Percentiles rank a stretch among this genome's conserved stretches.
Evolutionary conservation across 169 alveolate species (phyloP).

Genomic region (Eimeria maxima): DNA sequence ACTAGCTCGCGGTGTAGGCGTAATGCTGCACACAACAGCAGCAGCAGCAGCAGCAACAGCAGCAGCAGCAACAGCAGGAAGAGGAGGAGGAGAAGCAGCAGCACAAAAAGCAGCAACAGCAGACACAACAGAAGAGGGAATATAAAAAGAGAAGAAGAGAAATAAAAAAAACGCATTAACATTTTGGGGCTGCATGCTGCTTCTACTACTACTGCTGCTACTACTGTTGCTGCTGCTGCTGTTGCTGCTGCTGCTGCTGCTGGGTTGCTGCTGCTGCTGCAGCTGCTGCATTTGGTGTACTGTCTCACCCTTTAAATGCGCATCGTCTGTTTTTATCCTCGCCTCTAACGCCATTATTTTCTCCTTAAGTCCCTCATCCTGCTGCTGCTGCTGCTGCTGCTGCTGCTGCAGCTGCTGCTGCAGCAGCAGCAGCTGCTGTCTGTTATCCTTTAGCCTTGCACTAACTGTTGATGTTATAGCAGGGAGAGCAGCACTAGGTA

Average conservation of each 20-base stretch:
- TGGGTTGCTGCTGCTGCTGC: constrained; percentile 16
- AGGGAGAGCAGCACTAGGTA: constrained; percentile 36
- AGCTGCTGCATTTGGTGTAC: constrained; percentile 15
- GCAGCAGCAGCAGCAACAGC: background rate
- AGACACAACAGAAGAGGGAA: too few relatives aligned
- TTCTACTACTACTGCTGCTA: background rate
- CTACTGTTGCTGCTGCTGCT: background rate
- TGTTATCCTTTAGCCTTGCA: background rate
- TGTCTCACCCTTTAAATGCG: constrained; percentile 26
- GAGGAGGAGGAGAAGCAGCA: background rate
- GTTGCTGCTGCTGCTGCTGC: constrained; percentile 50
- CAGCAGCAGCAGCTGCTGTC: constrained; percentile 29
- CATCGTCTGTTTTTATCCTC: constrained; percentile 9
- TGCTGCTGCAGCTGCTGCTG: constrained; percentile 56
- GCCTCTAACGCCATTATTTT: background rate
- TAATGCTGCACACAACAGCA: constrained; percentile 6
- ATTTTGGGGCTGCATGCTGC: background rate
- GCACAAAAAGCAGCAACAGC: background rate
- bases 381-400: constrained; percentile 57
- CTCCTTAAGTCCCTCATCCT: background rate
- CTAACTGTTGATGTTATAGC: background rate
- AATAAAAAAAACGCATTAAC: background rate
- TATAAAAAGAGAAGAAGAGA: background rate
- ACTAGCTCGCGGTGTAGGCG: constrained; percentile 31
- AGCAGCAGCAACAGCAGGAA: background rate